phyloP scores from a whole-genome alignment of 306 rosid genomes.

The Datisca glomerata region DNA sequence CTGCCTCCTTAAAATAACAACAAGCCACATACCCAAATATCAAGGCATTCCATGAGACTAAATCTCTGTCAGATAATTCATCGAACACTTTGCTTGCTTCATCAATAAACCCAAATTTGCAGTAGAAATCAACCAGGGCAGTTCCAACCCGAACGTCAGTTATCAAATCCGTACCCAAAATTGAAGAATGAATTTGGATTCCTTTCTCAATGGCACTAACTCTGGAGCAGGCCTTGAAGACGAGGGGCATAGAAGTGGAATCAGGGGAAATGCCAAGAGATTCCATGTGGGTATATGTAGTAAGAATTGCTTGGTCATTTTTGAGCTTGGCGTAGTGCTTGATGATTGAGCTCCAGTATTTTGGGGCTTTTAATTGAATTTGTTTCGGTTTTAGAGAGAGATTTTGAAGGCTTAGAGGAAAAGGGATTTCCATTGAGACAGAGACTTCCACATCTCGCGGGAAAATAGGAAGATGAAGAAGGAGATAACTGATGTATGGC shows the following conservation, averaged over 20 bases:
- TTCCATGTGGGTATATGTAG: constrained; percentile 34
- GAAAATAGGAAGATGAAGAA: not conserved
- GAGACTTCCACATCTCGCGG: constrained; percentile 3
- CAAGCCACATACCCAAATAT: constrained; percentile 28
- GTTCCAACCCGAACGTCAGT: constrained; percentile 29
- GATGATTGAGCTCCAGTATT: constrained; percentile 28
- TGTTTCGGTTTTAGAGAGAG: constrained; percentile 7
- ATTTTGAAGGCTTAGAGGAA: constrained; percentile 8
- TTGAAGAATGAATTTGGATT: constrained; percentile 19
- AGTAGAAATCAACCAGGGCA: constrained; percentile 32
- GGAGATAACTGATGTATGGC: not conserved
- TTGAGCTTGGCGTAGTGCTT: constrained; percentile 27
- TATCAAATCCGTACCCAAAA: constrained; percentile 12
- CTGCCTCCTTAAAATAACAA: constrained; percentile 16
- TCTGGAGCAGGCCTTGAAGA: constrained; percentile 34
- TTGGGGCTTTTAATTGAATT: constrained; percentile 2
- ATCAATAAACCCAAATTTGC: constrained; percentile 23
- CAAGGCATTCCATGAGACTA: constrained; percentile 35
- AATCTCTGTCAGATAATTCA: constrained; percentile 27
- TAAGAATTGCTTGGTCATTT: constrained; percentile 32
- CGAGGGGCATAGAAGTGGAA: constrained; percentile 25
- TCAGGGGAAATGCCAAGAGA: constrained; percentile 20
- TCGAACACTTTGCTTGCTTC: constrained; percentile 28
- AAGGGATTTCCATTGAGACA: constrained; percentile 10
- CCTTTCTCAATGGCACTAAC: constrained; percentile 22